These are phyloP conservation scores for Chlamydomonas applanata DNA, from an alignment of 139 green algal genomes.

Conservation along the genomic window DNA sequence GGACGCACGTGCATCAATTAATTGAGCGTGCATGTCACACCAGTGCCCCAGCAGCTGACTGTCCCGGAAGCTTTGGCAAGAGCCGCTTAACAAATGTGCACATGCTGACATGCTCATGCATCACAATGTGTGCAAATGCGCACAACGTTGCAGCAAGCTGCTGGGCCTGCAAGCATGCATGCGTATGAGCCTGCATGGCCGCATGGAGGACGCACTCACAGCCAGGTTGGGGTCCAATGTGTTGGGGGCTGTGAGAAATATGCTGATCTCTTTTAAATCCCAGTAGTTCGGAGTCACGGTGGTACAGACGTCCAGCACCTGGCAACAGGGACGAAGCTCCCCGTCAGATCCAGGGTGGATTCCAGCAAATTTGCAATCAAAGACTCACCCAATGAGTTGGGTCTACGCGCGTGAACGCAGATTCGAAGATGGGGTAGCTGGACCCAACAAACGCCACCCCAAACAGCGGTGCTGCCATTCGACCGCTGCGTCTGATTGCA, in stretches of 20 bases:
- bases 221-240: conserved; percentile 10
- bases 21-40: too few relatives aligned
- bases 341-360: not conserved
- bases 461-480: not conserved
- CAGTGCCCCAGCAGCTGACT: too few relatives aligned
- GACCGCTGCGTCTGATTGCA: too few relatives aligned
- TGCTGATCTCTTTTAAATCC: conserved; percentile 16
- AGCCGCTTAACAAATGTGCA: too few relatives aligned
- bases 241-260: conserved; percentile 10
- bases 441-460: not conserved
- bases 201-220: not conserved
- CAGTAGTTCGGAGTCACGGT: conserved; percentile 9
- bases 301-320: conserved; percentile 22
- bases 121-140: too few relatives aligned
- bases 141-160: too few relatives aligned
- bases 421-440: not conserved
- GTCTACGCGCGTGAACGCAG: conserved; percentile 4
- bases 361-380: not conserved
- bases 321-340: not conserved
- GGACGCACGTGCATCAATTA: too few relatives aligned
- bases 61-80: too few relatives aligned
- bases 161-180: too few relatives aligned
- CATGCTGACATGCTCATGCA: too few relatives aligned
- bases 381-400: conserved; percentile 17
- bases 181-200: too few relatives aligned